Evolutionary conservation across 2,329 filamentous ascomycete species (phyloP), one percentile per base, ranked within the genome.

Genomic region (Talaromyces rugulosus): DNA sequence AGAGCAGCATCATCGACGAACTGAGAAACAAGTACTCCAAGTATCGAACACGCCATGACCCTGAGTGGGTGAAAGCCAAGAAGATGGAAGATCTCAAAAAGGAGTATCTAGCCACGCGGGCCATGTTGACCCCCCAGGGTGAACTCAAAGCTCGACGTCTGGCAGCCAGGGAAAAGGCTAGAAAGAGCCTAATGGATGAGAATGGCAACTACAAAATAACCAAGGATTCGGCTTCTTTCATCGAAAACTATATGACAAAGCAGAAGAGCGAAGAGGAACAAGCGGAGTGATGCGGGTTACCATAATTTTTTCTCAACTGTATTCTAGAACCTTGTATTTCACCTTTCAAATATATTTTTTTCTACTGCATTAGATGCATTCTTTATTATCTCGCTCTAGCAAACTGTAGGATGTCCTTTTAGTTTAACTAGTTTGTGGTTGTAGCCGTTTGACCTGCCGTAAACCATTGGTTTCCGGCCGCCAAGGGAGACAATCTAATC

Each of bases 41-140:
- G 70, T 95, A 93, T 85, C 84, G 92, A 71, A 92, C 88, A 59
- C 83, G 91, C 55, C 91, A 96, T 78, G 89, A 92, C 65, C 79
- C 84, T 53, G 89, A 89, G 74, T 96, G 89, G 73, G 75, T 93
- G 58, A 81, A 81, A 66, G 78, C 81, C 76, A 89, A 88, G 81
- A 81, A 86, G 74, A 77, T 81, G 63, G 83, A 88, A 73, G 87
- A 85, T 63, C 75, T 76, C 55, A 77, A 77, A 65, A 73, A 75
- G 68, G 74, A 78, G 66, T 77, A 78, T 71, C 73, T 76, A 67
- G 73, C 78, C 67, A 77, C 75, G 68, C 74, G 72, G 64, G 75
- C 70, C 63, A 76, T 83, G 72, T 71, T 80, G 64, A 83, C 81
- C 57, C 82, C 82, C 11, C 67, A 77, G 66, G 77, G 79, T 61